Base-by-base conservation (phyloP, 2,329 filamentous ascomycete species). In the Coniochaeta prunicola region DNA sequence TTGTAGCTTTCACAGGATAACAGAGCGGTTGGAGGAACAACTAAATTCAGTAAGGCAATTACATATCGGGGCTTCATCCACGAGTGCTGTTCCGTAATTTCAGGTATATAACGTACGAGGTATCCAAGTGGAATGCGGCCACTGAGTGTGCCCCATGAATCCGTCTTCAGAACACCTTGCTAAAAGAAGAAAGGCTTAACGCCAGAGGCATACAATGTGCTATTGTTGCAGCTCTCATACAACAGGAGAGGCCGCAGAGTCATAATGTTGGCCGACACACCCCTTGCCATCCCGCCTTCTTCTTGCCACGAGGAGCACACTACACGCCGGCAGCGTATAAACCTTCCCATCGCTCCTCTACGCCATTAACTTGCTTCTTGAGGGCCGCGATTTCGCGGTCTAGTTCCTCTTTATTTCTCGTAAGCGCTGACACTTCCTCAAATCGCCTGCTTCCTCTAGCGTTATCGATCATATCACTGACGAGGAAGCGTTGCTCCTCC, bases 401-500 rank as follows among this genome's bases (percentile, higher is more conserved):
- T 59, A 97, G 73, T 73, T 96, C 92, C 59, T 94, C 90, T 30
- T 91, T 75, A 65, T 96, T 96, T 59, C 87, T 81, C 4, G 86
- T 86, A 59, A 97, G 75, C 12, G 90, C 90, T 59, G 85, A 84
- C 2, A 96, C 90, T 72, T 97, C 92, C 67, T 96, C 92, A 64
- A 96, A 96, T 60, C 90, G 86, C 30, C 90, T 79, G 12, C 89
- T 84, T 45, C 86, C 87, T 54, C 87, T 88, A 0, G 92, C 91
- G 61, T 87, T 84, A 8, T 83, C 84, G 50, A 96, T 84, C 91
- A 96, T 96, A 65, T 90, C 86, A 38, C 87, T 85, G 0, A 97
- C 91, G 74, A 96, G 85, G 73, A 96, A 96, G 63, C 87, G 88
- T 71, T 97, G 92, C 73, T 97, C 92, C 71, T 96, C 91, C 1